Evolutionary conservation across 2,329 filamentous ascomycete genomes (phyloP), one percentile per base, ranked within the genome.

Genomic region (Hypocreales sp.): DNA sequence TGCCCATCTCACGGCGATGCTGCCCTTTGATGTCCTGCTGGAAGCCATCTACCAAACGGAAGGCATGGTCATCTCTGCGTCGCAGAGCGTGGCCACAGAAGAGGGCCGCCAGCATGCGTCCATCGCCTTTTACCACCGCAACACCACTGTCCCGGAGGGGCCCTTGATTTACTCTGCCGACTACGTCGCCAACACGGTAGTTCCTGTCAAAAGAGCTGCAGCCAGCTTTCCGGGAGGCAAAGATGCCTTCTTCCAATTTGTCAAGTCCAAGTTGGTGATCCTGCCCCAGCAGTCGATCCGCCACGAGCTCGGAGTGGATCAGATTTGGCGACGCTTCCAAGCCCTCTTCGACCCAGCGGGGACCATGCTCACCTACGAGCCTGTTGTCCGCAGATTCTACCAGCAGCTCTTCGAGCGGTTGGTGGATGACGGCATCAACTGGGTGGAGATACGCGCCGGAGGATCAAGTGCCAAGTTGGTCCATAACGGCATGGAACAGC

Each of bases 301-400:
- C 5, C 24, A 26, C 13, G 24, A 26, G 8, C 24, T 26, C 7
- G 24, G 24, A 4, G 24, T 26, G 2, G 17, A 26, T 11, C 17
- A 26, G 17, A 20, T 26, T 7, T 26, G 24, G 24, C 17, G 24
- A 20, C 16, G 17, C 3, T 26, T 26, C 17, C n/a, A 26, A 12
- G 8, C 24, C 7, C 7, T 20, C 10, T 26, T 26, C 7, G 24
- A 15, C 5, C 18, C 24, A 17, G 24, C 24, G 13, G 24, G 17
- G n/a, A 26, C 16, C 3, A 6, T 26, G 12, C 17, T 26, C 5
- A 10, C 24, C 5, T 26, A 26, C 17, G 24, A 26, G 17, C 24
- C 24, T n/a, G 20, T 26, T 13, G 24, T 26, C 17, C 24, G 24
- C n/a, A 26, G 16, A 3, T 26, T 26, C 7, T 26, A 26, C n/a